Evolutionary conservation across 2,329 filamentous ascomycete genomes (phyloP).

Genomic region (Fusarium heterosporum): DNA sequence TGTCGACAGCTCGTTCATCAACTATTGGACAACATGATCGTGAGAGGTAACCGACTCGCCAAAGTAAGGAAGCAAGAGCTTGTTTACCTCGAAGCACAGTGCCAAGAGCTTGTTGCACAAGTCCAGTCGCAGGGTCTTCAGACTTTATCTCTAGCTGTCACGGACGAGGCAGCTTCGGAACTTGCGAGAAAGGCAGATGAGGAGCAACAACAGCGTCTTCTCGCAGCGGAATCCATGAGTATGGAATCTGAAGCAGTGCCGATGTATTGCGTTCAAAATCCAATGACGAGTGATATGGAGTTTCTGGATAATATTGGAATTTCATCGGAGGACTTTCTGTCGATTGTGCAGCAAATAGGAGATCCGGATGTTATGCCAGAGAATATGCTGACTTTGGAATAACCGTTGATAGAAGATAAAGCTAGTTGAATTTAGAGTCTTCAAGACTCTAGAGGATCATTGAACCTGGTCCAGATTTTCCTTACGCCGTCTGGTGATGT

Average conservation of each 20-base stretch:
- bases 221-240: background rate
- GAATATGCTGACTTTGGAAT: conserved; percentile 39
- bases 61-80: conserved; percentile 51
- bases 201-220: conserved; percentile 16
- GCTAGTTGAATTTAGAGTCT: no score
- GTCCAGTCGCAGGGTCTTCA: conserved; percentile 46
- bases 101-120: conserved; percentile 43
- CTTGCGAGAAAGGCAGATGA: background rate
- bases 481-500: no score
- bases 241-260: conserved; percentile 12
- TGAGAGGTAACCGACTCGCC: conserved; percentile 51
- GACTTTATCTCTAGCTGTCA: conserved; percentile 37
- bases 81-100: conserved; percentile 46
- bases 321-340: conserved; percentile 54
- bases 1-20: conserved; percentile 41
- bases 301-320: conserved; percentile 54
- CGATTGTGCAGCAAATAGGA: conserved; percentile 53
- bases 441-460: no score
- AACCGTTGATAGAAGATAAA: no score
- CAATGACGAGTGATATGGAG: conserved; percentile 44
- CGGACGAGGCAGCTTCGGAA: conserved; percentile 24
- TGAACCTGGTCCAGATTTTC: no score
- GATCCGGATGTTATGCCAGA: conserved; percentile 39
- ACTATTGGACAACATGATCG: conserved; percentile 52
- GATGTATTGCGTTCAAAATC: conserved; percentile 14